Percentiles rank a stretch among this genome's conserved stretches.
Conservation (phyloP, 129 eudicot species). For the Flaveria trinervia region DNA sequence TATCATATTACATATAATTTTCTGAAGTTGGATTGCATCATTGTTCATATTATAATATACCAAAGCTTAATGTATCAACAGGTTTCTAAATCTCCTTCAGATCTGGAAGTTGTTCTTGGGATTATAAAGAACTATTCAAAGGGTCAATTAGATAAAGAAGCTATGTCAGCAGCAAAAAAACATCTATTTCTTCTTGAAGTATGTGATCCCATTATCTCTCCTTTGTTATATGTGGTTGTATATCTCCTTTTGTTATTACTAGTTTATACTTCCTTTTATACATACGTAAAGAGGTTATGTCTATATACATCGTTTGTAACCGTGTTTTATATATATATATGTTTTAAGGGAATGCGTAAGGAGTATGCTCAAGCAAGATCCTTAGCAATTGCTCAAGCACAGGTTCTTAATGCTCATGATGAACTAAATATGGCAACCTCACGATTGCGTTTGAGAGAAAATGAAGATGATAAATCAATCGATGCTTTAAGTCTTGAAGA, state of each 20-base stretch:
- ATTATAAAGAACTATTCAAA: slow-evolving; percentile 70
- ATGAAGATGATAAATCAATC: slow-evolving; percentile 70
- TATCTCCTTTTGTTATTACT: slow-evolving; percentile 9
- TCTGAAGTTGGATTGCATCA: slow-evolving; percentile 11
- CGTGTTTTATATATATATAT: neutral
- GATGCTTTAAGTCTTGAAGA: slow-evolving; percentile 79
- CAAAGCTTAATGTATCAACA: slow-evolving; percentile 31
- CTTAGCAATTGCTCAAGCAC: slow-evolving; percentile 90
- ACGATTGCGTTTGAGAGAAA: slow-evolving; percentile 75
- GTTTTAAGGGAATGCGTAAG: slow-evolving; percentile 76
- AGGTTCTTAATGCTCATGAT: slow-evolving; percentile 95
- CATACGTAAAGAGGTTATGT: slow-evolving; percentile 9
- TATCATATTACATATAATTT: slow-evolving; percentile 8
- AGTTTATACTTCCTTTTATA: slow-evolving; percentile 7
- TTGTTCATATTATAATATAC: slow-evolving; percentile 16
- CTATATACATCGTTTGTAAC: neutral
- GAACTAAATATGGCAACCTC: slow-evolving; percentile 96
- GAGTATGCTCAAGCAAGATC: slow-evolving; percentile 86
- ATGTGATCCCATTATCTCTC: slow-evolving; percentile 23
- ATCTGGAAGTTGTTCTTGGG: slow-evolving; percentile 81
- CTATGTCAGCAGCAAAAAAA: slow-evolving; percentile 57
- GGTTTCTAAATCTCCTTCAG: slow-evolving; percentile 96
- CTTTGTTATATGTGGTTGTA: neutral
- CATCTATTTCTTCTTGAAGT: slow-evolving; percentile 88
- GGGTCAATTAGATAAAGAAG: slow-evolving; percentile 59